Conservation (phyloP, 805 yeast species). For the Spathaspora passalidarum region DNA sequence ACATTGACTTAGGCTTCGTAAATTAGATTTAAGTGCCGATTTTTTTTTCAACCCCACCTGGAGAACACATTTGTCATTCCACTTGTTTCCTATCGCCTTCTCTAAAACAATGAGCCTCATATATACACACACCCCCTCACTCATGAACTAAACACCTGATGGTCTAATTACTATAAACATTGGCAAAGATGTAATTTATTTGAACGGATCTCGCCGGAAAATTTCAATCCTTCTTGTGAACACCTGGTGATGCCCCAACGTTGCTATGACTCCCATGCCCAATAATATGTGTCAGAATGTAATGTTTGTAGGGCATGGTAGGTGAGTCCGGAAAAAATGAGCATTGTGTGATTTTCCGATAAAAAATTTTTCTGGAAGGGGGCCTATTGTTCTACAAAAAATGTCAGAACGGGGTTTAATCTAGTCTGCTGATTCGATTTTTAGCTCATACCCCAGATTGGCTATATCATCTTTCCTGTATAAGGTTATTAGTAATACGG, state of each 20-base stretch:
- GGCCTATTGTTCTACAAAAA: background rate
- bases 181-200: too few species aligned
- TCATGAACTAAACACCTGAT: too few species aligned
- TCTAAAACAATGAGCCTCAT: too few species aligned
- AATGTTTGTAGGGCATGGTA: background rate
- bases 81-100: background rate
- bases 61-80: background rate
- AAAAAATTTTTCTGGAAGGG: background rate
- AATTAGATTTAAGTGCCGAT: background rate
- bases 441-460: background rate
- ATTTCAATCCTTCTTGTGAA: too few species aligned
- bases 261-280: too few species aligned
- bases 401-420: background rate
- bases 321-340: slow-evolving; percentile 1
- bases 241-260: too few species aligned
- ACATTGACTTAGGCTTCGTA: background rate
- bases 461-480: background rate
- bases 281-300: background rate
- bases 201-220: too few species aligned
- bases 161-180: too few species aligned
- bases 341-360: background rate
- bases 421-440: background rate
- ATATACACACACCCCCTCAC: background rate
- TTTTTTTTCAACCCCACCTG: background rate
- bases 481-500: background rate